Evolutionary conservation across 352 stramenopile species (phyloP), one percentile per base, ranked within the genome.

Genomic region (Phytophthora kernoviae): DNA sequence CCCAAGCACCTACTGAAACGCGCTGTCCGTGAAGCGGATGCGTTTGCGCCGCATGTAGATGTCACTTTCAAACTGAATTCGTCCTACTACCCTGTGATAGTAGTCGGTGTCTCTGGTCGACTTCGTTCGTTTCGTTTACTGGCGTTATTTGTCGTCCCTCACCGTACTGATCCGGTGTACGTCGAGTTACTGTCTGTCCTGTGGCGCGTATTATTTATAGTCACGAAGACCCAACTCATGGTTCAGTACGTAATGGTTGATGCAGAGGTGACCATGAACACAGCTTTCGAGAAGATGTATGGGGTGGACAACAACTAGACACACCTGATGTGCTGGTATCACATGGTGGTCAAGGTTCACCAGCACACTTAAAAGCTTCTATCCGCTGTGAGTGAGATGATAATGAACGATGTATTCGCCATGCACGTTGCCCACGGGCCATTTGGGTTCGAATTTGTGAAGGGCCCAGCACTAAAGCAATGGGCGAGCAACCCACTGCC

Each of bases 241-340:
- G 20, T 47, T 0, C 52, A 39, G 1, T 53, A 15, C 20, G 32
- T 60, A 1, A 9, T 52, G 24, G 53, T 20, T n/a, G 41, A 61
- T 6, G 53, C 53, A 2, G 30, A 60, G 21, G 14, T 53, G 8
- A 33, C 42, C 2, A 41, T 47, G 30, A 17, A 22, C 8, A 61
- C 53, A 10, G 54, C 43, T 2, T 12, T 54, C 5, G 40, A 18
- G 0, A 12, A 37, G 0, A 43, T 37, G 1, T 61, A 54, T 26
- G 43, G 41, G 8, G 44, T 21, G 2, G 9, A 34, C 14, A 3
- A 5, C 1, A 14, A 32, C 11, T 30, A 53, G 1, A n/a, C 45
- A 46, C 21, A 17, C 2, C 43, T 60, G 1, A 47, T 60, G 33
- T 77, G 58, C 22, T 77, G 63, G 26, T 73, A 68, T n/a, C 59